Evolutionary conservation across 2,329 filamentous ascomycete genomes (phyloP).

Genomic region (Diaporthe velutina): DNA sequence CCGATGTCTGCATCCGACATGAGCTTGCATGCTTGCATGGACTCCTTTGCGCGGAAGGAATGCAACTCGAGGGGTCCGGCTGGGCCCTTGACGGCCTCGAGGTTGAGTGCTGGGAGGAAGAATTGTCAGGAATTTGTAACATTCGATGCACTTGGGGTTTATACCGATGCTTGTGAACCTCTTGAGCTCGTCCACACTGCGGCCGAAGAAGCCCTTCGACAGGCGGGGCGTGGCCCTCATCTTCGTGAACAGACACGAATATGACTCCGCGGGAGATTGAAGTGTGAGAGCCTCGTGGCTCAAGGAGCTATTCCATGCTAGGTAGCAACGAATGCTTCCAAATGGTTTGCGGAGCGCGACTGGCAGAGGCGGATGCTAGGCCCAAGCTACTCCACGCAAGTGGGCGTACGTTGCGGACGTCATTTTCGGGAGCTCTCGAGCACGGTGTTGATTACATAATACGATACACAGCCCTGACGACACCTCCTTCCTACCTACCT

Average conservation of each 20-base stretch:
- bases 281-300: slow-evolving; percentile 33
- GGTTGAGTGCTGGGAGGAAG: slow-evolving; percentile 68
- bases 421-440: slow-evolving; percentile 25
- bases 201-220: slow-evolving; percentile 67
- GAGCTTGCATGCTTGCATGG: slow-evolving; percentile 72
- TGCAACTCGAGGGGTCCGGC: slow-evolving; percentile 74
- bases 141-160: slow-evolving; percentile 29
- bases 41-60: slow-evolving; percentile 67
- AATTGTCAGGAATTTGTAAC: slow-evolving; percentile 36
- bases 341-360: background rate
- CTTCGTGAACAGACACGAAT: slow-evolving; percentile 39
- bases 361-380: background rate
- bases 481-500: too few species aligned
- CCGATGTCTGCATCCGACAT: slow-evolving; percentile 92
- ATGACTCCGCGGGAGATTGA: background rate
- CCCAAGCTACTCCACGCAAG: background rate
- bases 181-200: slow-evolving; percentile 72
- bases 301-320: slow-evolving; percentile 22
- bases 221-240: slow-evolving; percentile 64
- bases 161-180: slow-evolving; percentile 68
- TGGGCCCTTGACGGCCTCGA: slow-evolving; percentile 77
- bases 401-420: background rate
- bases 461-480: background rate
- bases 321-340: background rate
- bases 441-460: slow-evolving; percentile 10